A percentile compares a stretch with the other conserved stretches of the same genome.
Conservation (phyloP, 371 early-diverging fungal genomes). For the Mortierella sp. region DNA sequence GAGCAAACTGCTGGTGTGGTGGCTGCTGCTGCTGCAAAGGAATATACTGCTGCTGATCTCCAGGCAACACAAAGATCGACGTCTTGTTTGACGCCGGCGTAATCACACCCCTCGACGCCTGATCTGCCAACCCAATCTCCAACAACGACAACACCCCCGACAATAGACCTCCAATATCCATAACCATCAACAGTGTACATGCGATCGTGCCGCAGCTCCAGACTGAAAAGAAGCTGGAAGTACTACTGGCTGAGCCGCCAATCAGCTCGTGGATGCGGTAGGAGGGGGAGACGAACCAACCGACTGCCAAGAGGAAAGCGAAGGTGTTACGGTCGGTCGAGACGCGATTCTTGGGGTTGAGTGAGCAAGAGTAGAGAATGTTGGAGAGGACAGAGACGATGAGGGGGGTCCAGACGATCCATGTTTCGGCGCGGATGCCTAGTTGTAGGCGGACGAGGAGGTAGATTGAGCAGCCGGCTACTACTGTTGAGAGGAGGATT, state of each 20-base stretch:
- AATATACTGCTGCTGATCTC: slow-evolving; percentile 15
- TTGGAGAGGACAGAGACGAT: slow-evolving; percentile 19
- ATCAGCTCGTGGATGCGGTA: not conserved
- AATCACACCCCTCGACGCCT: not conserved
- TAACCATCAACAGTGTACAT: not conserved
- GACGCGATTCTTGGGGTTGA: not conserved
- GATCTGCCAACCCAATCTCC: not conserved
- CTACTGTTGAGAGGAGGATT: not conserved
- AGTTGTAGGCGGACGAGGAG: not conserved
- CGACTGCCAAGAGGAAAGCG: not conserved
- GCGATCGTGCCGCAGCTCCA: not conserved
- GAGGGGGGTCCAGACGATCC: slow-evolving; percentile 23
- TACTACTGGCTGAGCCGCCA: not conserved
- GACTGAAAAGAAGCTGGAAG: not conserved
- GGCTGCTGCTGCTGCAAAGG: slow-evolving; percentile 8
- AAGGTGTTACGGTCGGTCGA: not conserved
- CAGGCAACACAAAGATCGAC: slow-evolving; percentile 15
- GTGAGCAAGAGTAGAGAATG: slow-evolving; percentile 8
- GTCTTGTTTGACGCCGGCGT: not conserved
- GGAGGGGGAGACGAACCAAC: not conserved
- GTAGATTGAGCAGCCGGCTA: not conserved
- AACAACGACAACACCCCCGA: not conserved
- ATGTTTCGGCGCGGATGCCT: not conserved
- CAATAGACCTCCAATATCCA: not conserved
- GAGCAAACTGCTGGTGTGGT: not conserved